These are phyloP conservation scores for Pholiota adiposa DNA, from an alignment of 1,284 basidiomycete species.

Conservation along the genomic window DNA sequence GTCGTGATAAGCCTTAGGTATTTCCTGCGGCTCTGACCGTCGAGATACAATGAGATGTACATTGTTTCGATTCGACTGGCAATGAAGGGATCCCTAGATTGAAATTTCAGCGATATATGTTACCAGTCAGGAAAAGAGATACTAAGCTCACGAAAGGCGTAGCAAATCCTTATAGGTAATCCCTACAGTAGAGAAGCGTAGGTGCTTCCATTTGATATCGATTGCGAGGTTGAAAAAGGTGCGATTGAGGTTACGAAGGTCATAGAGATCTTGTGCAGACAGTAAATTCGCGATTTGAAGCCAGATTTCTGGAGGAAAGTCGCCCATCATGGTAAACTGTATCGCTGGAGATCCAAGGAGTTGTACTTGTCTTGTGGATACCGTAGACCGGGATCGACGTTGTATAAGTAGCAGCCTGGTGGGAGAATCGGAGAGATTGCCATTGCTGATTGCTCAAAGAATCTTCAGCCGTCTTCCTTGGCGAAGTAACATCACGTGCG, in stretches of 20 bases:
- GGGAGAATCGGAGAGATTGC: background rate
- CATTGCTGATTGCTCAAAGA: too few species aligned
- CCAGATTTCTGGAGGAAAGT: slow-evolving; percentile 44
- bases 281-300: slow-evolving; percentile 39
- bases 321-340: background rate
- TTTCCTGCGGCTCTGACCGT: slow-evolving; percentile 1
- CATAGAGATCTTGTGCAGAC: slow-evolving; percentile 31
- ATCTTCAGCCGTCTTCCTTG: background rate
- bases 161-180: slow-evolving; percentile 27
- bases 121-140: background rate
- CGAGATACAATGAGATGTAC: slow-evolving; percentile 7
- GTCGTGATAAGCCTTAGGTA: slow-evolving; percentile 4
- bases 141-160: slow-evolving; percentile 35
- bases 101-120: background rate
- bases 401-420: background rate
- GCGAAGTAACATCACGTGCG: background rate
- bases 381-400: background rate
- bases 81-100: slow-evolving; percentile 20
- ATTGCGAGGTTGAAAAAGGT: slow-evolving; percentile 45
- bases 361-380: background rate
- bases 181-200: slow-evolving; percentile 26
- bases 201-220: slow-evolving; percentile 37
- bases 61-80: slow-evolving; percentile 22
- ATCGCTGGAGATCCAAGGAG: background rate
- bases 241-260: slow-evolving; percentile 39